phyloP scores from a whole-genome alignment of 1,139 yeast genomes.

The Candida mesenterica region DNA sequence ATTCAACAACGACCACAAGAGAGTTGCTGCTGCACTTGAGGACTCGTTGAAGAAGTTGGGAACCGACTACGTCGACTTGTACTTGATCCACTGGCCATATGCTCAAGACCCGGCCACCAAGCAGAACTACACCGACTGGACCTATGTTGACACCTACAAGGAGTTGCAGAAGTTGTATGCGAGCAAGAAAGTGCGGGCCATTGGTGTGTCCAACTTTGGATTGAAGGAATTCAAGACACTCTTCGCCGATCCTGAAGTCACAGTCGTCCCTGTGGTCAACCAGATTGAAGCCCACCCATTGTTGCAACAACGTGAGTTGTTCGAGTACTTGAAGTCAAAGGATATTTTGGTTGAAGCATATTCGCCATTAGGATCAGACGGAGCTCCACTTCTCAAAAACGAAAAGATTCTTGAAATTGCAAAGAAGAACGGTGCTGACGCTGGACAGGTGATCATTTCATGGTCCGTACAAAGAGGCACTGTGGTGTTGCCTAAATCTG shows the following conservation, averaged over 20 bases:
- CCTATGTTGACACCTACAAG: constrained; percentile 67
- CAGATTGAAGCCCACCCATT: constrained; percentile 24
- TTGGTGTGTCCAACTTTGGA: constrained; percentile 23
- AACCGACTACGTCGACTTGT: constrained; percentile 78
- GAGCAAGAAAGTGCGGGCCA: constrained; percentile 35
- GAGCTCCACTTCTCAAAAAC: constrained; percentile 19
- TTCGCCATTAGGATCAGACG: constrained; percentile 24
- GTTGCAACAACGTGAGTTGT: constrained; percentile 21
- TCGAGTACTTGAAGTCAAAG: constrained; percentile 15
- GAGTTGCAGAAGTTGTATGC: constrained; percentile 59
- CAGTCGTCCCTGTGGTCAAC: constrained; percentile 19
- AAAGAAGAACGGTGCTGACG: constrained; percentile 14
- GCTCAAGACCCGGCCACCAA: constrained; percentile 40
- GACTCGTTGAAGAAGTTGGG: constrained; percentile 64
- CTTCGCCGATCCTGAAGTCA: constrained; percentile 16
- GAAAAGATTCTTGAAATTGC: constrained; percentile 16
- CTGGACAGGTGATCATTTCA: constrained; percentile 15
- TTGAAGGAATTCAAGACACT: constrained; percentile 15
- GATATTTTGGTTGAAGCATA: constrained; percentile 21
- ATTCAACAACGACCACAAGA: constrained; percentile 66
- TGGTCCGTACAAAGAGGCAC: constrained; percentile 24
- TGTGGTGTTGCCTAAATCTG: constrained; percentile 23
- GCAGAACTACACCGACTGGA: constrained; percentile 42
- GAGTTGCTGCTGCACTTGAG: constrained; percentile 59
- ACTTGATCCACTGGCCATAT: constrained; percentile 87